phyloP scores from a whole-genome alignment of 441 rosid species.

The Brassica hybrid region DNA sequence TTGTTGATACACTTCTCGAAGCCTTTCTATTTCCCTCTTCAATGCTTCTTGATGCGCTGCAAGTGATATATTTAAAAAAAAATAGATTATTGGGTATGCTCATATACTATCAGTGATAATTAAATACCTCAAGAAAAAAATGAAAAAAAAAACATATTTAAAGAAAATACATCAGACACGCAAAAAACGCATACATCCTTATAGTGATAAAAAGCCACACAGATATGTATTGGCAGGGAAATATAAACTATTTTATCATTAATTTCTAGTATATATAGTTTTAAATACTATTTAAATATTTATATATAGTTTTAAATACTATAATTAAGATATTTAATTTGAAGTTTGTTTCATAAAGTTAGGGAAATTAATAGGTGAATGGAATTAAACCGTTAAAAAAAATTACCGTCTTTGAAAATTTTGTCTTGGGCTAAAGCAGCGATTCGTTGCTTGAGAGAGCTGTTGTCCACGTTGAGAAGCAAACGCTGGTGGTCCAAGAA shows the following conservation, averaged over 20 bases:
- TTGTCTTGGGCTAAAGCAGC: constrained; percentile 76
- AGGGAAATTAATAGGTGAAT: neutral
- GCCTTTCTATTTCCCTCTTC: constrained; percentile 84
- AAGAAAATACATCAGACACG: neutral
- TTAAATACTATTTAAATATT: neutral
- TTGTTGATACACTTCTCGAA: constrained; percentile 73
- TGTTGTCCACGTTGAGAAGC: constrained; percentile 69
- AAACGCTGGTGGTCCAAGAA: constrained; percentile 73
- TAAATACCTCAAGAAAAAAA: neutral
- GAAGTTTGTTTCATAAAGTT: neutral
- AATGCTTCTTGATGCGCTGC: constrained; percentile 83
- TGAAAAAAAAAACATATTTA: neutral
- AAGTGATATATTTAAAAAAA: neutral
- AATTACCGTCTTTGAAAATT: constrained; percentile 69
- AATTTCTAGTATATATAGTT: neutral
- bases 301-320: neutral
- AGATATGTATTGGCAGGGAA: neutral
- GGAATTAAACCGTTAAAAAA: neutral
- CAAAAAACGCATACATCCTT: neutral
- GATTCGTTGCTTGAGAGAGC: constrained; percentile 72
- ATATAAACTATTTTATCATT: neutral
- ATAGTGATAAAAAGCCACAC: neutral
- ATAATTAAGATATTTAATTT: neutral
- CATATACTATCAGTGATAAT: constrained; percentile 30
- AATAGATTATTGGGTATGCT: constrained; percentile 4